A percentile compares a stretch with the other conserved stretches of the same genome.
Evolutionary conservation across 257 asterid genomes (phyloP).

Genomic region (Nicotiana undulata): DNA sequence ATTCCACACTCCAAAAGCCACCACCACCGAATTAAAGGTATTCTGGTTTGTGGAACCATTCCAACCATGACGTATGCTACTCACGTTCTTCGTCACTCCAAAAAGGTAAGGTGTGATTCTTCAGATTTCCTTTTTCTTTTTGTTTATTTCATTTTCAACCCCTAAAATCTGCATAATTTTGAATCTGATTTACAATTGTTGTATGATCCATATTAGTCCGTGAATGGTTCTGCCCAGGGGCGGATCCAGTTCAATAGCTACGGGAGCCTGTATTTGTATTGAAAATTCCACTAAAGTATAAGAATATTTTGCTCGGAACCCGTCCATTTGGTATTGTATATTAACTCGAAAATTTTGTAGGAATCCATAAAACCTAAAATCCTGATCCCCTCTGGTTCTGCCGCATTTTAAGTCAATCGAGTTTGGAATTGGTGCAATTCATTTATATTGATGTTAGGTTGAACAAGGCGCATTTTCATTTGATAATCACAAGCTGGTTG

Average conservation of each 20-base stretch:
- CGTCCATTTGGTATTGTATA: no score
- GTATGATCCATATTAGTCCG: not conserved
- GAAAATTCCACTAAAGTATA: no score
- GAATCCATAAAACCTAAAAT: no score
- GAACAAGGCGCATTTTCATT: not conserved
- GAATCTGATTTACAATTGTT: not conserved
- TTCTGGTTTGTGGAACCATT: constrained; percentile 9
- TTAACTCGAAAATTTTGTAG: no score
- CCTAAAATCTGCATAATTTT: not conserved
- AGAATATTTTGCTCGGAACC: no score
- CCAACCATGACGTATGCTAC: constrained; percentile 45
- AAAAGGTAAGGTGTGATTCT: constrained; percentile 31
- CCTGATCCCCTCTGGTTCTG: no score
- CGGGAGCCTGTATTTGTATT: no score
- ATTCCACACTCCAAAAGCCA: constrained; percentile 5
- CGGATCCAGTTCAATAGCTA: no score
- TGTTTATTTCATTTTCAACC: not conserved
- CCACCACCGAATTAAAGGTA: not conserved
- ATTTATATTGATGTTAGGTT: not conserved
- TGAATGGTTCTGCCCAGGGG: no score
- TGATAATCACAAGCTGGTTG: not conserved
- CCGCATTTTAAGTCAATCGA: not conserved
- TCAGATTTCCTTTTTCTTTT: not conserved
- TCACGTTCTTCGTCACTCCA: constrained; percentile 57
- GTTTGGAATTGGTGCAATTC: not conserved